These are phyloP conservation scores for Ustilago shanxiensis DNA, from an alignment of 1,284 basidiomycete genomes.

Conservation along the genomic window DNA sequence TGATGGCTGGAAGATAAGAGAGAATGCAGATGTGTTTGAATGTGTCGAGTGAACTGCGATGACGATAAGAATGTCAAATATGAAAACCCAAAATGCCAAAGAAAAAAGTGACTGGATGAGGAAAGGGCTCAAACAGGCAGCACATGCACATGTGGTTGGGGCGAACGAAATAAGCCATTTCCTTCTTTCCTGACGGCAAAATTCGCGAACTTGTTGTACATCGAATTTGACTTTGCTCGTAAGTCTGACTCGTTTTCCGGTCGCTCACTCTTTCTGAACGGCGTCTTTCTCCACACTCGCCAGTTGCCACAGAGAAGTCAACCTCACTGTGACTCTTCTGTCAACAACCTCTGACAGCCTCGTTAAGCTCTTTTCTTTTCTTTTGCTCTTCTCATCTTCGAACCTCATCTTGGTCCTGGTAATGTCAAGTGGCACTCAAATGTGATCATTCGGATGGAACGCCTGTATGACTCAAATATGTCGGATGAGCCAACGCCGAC, in stretches of 20 bases:
- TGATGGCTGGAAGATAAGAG: conserved; percentile 7
- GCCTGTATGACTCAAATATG: neutral
- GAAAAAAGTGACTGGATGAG: neutral
- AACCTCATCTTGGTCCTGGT: too few species aligned
- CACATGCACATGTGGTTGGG: neutral
- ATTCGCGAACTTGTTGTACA: neutral
- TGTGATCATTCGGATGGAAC: too few species aligned
- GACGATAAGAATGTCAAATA: neutral
- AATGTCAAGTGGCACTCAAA: too few species aligned
- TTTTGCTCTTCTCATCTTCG: too few species aligned
- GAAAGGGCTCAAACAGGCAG: neutral
- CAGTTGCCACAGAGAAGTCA: neutral
- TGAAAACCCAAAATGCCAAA: neutral
- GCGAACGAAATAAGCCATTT: neutral
- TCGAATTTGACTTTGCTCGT: conserved; percentile 1
- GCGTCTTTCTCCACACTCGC: conserved; percentile 20
- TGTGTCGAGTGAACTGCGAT: neutral
- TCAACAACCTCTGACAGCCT: neutral
- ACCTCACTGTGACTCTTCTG: neutral
- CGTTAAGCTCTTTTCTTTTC: neutral
- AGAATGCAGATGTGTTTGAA: neutral
- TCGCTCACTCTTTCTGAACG: too few species aligned
- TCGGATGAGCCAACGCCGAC: neutral
- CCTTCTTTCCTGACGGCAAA: neutral
- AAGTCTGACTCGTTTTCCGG: conserved; percentile 1